Conservation (phyloP, 805 yeast species). For the Cyberlindnera euphorbiae region DNA sequence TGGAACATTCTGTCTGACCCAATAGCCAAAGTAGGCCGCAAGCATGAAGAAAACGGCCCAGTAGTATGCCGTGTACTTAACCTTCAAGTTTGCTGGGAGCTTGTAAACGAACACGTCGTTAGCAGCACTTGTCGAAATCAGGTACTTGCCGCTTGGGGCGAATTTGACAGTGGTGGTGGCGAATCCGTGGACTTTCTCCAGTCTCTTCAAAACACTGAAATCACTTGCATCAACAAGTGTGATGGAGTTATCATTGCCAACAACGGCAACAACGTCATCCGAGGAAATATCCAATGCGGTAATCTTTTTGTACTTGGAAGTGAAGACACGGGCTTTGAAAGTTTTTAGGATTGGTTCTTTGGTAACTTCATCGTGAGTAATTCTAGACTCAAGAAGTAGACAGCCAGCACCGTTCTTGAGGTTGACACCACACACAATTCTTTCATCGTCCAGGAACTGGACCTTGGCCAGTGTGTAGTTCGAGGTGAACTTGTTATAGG, state of each 20-base stretch:
- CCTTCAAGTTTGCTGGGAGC: slow-evolving; percentile 45
- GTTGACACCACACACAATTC: slow-evolving; percentile 41
- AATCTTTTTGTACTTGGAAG: slow-evolving; percentile 49
- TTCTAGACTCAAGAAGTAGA: slow-evolving; percentile 26
- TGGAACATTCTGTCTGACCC: slow-evolving; percentile 11
- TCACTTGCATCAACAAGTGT: slow-evolving; percentile 47
- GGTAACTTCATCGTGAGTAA: slow-evolving; percentile 11
- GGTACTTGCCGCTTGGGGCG: slow-evolving; percentile 58
- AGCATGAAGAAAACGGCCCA: slow-evolving; percentile 10
- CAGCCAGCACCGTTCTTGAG: slow-evolving; percentile 38
- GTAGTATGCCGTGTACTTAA: slow-evolving; percentile 10
- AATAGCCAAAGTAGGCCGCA: slow-evolving; percentile 6
- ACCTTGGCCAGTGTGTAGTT: slow-evolving; percentile 36
- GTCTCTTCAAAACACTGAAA: slow-evolving; percentile 45
- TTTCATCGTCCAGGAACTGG: slow-evolving; percentile 33
- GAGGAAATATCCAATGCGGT: slow-evolving; percentile 44
- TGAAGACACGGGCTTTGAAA: slow-evolving; percentile 37
- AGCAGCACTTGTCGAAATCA: slow-evolving; percentile 77
- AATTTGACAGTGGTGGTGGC: slow-evolving; percentile 73
- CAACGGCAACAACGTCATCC: slow-evolving; percentile 36
- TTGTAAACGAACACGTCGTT: slow-evolving; percentile 60
- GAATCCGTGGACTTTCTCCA: slow-evolving; percentile 67
- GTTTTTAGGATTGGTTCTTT: slow-evolving; percentile 22
- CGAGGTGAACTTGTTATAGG: slow-evolving; percentile 17
- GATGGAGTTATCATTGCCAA: slow-evolving; percentile 58